These are phyloP conservation scores for Scenedesmus sp. DNA, from an alignment of 163 green algal genomes.

Conservation along the genomic window DNA sequence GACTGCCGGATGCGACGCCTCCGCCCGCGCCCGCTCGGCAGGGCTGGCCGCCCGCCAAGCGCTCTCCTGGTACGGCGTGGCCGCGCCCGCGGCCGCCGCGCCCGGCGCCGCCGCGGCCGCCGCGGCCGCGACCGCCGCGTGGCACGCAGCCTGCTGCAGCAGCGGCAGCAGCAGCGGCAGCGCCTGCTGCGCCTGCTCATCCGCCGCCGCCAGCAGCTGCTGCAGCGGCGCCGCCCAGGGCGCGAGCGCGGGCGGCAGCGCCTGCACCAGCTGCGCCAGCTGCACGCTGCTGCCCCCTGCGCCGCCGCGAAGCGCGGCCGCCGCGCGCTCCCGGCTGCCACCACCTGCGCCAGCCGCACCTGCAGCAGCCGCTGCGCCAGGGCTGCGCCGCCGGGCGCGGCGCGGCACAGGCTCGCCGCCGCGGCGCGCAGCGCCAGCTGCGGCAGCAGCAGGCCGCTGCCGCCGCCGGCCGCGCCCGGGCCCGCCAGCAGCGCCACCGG, in stretches of 20 bases:
- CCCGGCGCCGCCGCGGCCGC: constrained; percentile 32
- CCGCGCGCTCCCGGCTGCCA: constrained; percentile 2
- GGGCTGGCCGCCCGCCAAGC: constrained; percentile 59
- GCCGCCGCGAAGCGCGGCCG: too few relatives aligned
- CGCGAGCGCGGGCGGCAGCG: not conserved
- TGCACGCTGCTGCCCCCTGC: not conserved
- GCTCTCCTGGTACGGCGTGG: constrained; percentile 60
- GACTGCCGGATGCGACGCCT: constrained; percentile 63
- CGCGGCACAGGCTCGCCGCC: not conserved
- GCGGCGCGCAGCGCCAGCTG: constrained; percentile 13
- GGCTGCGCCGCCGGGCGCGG: not conserved
- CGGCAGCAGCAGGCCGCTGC: constrained; percentile 11
- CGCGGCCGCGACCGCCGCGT: constrained; percentile 26
- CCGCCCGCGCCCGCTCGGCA: constrained; percentile 50
- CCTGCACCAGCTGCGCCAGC: constrained; percentile 16
- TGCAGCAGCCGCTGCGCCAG: constrained; percentile 16
- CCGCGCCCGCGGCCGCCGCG: constrained; percentile 12
- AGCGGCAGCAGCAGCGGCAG: constrained; percentile 9
- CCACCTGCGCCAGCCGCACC: constrained; percentile 25
- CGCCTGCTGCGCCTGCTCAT: constrained; percentile 1
- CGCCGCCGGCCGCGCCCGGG: not conserved
- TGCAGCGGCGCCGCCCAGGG: constrained; percentile 6
- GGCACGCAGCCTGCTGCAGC: constrained; percentile 25
- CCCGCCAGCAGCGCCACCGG: constrained; percentile 1
- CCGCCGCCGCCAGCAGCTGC: not conserved